Base-by-base conservation (phyloP, 2,329 filamentous ascomycete species). In the Ceratocystis variospora region DNA sequence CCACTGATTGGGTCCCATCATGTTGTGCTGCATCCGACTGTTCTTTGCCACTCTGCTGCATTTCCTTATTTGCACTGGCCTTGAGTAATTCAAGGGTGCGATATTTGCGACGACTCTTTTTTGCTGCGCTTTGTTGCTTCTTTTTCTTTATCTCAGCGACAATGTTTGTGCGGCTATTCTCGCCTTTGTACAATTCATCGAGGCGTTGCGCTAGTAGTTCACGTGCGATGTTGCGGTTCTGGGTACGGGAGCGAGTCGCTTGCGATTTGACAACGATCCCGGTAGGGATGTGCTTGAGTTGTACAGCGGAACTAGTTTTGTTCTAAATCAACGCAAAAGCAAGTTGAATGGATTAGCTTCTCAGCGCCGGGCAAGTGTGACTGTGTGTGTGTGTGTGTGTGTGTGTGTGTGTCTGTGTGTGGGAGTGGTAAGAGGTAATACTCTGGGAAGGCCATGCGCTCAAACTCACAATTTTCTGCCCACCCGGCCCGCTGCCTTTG, bases 241-340 rank as follows among this genome's bases (percentile, higher is more conserved):
- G 89, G 67, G 83, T 83, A 19, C 90, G 85, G 1, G 89, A 95
- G 61, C 94, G 86, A 7, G 94, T 97, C 22, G 87, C 90, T 76
- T 99, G 94, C 66, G 85, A 93, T 77, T 99, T 99, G 69, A 99
- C 84, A 15, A 97, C 92, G 64, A 96, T 85, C 68, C 93, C 93
- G 0, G 92, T 96, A 5, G 93, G 90, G 17, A 88, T 77, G 75
- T 99, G 94, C 71, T 87, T 94, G 45, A 99, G 80, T 74, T 99
- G 94, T 1, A 96, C 93, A 46, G 93, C 93, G 0, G 90, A 96
- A 70, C 87, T 91, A 31, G 94, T 99, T 84, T 99, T 99, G 77
- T 99, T 99, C 87, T 87, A 68, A 62, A 15, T 48, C 46, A 5
- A 4, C 12, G 53, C 33, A 46, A 31, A n/a, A 61, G 5, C 17